phyloP scores from a whole-genome alignment of 768 basidiomycete genomes.

The Serpula lacrymans region DNA sequence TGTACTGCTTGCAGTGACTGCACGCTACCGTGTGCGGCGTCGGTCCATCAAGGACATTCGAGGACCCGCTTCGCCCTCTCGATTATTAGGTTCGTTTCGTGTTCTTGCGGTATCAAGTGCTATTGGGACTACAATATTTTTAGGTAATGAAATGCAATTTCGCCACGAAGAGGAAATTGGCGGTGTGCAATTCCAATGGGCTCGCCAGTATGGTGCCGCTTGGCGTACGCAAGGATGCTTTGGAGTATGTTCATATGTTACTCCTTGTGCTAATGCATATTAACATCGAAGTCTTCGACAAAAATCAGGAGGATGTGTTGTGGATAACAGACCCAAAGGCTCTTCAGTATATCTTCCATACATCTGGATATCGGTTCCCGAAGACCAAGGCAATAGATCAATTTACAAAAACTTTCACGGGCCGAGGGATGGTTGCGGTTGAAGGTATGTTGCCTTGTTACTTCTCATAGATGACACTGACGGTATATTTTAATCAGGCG shows the following conservation, averaged over 20 bases:
- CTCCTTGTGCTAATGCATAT: neutral
- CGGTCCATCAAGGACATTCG: slow-evolving; percentile 5
- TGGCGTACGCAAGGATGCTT: slow-evolving; percentile 13
- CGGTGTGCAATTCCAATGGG: slow-evolving; percentile 26
- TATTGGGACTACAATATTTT: too few relatives aligned
- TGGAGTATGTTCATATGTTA: slow-evolving; percentile 7
- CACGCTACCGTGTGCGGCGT: slow-evolving; percentile 5
- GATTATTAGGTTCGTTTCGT: slow-evolving; percentile 7
- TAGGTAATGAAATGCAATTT: slow-evolving; percentile 22
- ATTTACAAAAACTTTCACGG: slow-evolving; percentile 16
- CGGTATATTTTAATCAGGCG: slow-evolving; percentile 11
- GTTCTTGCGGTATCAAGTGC: too few relatives aligned
- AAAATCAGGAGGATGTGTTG: slow-evolving; percentile 22
- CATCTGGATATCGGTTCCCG: slow-evolving; percentile 24
- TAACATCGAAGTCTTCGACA: neutral
- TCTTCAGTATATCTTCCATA: slow-evolving; percentile 25
- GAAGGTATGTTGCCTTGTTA: slow-evolving; percentile 12
- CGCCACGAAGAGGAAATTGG: slow-evolving; percentile 23
- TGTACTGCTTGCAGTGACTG: neutral
- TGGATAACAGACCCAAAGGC: slow-evolving; percentile 25
- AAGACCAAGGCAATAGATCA: slow-evolving; percentile 14
- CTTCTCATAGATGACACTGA: neutral
- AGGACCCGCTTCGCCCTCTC: slow-evolving; percentile 6
- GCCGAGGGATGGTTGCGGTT: slow-evolving; percentile 16
- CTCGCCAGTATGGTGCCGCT: slow-evolving; percentile 21